phyloP scores from a whole-genome alignment of 1,284 basidiomycete genomes.

The Macrocybe sp. region DNA sequence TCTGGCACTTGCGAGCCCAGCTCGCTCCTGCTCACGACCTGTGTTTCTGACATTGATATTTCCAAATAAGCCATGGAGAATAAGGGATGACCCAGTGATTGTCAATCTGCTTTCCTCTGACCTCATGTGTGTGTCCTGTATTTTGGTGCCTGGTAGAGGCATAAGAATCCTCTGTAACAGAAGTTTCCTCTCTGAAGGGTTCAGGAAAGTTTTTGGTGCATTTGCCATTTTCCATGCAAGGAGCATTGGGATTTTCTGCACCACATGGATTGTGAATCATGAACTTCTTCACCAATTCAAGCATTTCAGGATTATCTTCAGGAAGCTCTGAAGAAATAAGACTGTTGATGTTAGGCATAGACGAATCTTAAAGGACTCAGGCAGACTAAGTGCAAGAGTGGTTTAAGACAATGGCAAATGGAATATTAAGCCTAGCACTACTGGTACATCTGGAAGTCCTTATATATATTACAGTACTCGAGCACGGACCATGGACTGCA shows the following conservation, averaged over 20 bases:
- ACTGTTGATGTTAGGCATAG: too few species aligned
- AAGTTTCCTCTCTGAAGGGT: conserved; percentile 26
- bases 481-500: too few species aligned
- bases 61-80: conserved; percentile 21
- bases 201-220: conserved; percentile 41
- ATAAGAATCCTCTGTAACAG: conserved; percentile 32
- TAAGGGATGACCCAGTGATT: conserved; percentile 34
- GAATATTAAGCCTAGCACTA: too few species aligned
- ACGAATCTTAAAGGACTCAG: too few species aligned
- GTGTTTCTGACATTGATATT: conserved; percentile 40
- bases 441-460: too few species aligned
- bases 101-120: conserved; percentile 16
- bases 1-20: too few species aligned
- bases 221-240: conserved; percentile 35
- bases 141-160: conserved; percentile 29
- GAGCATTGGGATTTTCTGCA: conserved; percentile 21
- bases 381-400: too few species aligned
- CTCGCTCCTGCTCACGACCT: too few species aligned
- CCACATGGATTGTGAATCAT: conserved; percentile 49
- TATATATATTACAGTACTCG: too few species aligned
- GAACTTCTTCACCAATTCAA: conserved; percentile 23
- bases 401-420: too few species aligned
- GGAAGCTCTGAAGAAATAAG: conserved; percentile 39
- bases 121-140: conserved; percentile 24
- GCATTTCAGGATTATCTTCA: conserved; percentile 35